These are phyloP conservation scores for Candida albicans DNA, from an alignment of 1,139 yeast species.

Conservation along the genomic window DNA sequence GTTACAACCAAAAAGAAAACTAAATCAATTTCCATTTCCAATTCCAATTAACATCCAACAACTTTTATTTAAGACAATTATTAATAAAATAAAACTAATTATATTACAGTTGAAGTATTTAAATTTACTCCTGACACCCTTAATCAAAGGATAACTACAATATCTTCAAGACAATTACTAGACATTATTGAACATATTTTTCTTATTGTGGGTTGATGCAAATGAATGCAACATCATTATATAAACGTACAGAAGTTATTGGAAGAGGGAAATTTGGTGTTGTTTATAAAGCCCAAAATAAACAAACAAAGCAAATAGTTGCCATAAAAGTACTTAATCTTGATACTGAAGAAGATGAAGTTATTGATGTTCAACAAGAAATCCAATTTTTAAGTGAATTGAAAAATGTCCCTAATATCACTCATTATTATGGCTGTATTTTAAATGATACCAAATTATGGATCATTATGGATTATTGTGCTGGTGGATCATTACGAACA, in stretches of 20 bases:
- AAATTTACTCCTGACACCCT: too few species aligned
- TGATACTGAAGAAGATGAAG: constrained; percentile 94
- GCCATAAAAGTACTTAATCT: constrained; percentile 92
- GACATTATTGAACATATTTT: too few species aligned
- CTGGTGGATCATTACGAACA: constrained; percentile 93
- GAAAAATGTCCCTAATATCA: constrained; percentile 84
- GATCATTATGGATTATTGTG: constrained; percentile 98
- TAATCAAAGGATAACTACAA: too few species aligned
- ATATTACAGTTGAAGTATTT: too few species aligned
- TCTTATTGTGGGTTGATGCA: too few species aligned
- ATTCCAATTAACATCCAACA: too few species aligned
- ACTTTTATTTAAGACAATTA: too few species aligned
- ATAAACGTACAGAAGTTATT: constrained; percentile 82
- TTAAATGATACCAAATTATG: constrained; percentile 85
- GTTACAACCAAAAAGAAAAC: too few species aligned
- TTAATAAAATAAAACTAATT: too few species aligned
- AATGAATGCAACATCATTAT: constrained; percentile 29
- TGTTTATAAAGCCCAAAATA: constrained; percentile 80
- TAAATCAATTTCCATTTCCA: too few species aligned
- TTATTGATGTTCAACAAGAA: constrained; percentile 91
- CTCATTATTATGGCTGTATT: constrained; percentile 88
- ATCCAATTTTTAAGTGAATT: constrained; percentile 82
- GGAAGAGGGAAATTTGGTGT: constrained; percentile 98
- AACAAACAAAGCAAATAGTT: constrained; percentile 69
- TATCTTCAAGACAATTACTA: too few species aligned